A percentile compares a stretch with the other conserved stretches of the same genome.
phyloP scores from a whole-genome alignment of 495 filamentous ascomycete genomes.

The Cenococcum geophilum region DNA sequence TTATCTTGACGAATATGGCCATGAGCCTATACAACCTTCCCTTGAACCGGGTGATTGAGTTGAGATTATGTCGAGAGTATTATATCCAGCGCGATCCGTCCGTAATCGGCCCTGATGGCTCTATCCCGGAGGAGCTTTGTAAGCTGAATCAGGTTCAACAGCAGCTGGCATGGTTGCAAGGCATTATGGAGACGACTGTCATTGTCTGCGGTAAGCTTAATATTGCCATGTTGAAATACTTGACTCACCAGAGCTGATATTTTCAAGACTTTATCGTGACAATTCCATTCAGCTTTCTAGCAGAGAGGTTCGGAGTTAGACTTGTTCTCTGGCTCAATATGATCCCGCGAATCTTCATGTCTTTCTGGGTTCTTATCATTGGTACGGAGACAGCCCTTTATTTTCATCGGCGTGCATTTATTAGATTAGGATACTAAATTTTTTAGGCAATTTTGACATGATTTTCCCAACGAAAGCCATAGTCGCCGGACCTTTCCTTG shows the following conservation, averaged over 20 bases:
- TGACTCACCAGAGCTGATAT: constrained; percentile 1
- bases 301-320: constrained; percentile 18
- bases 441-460: constrained; percentile 19
- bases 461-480: constrained; percentile 26
- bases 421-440: background rate
- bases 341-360: constrained; percentile 22
- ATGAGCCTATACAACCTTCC: constrained; percentile 45
- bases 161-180: constrained; percentile 43
- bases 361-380: constrained; percentile 21
- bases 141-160: constrained; percentile 45
- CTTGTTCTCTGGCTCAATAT: constrained; percentile 24
- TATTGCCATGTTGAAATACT: background rate
- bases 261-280: constrained; percentile 26
- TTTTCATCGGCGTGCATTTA: background rate
- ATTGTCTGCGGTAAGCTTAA: constrained; percentile 26
- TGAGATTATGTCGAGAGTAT: constrained; percentile 44
- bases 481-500: constrained; percentile 22
- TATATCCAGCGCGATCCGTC: constrained; percentile 40
- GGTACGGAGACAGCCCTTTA: constrained; percentile 14
- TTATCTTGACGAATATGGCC: constrained; percentile 44
- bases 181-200: constrained; percentile 31
- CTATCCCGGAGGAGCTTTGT: constrained; percentile 43
- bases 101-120: constrained; percentile 34
- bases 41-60: constrained; percentile 45
- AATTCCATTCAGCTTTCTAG: constrained; percentile 29